Percentiles rank a stretch among this genome's conserved stretches.
phyloP scores from a whole-genome alignment of 805 yeast species.

The Yueomyces sinensis region DNA sequence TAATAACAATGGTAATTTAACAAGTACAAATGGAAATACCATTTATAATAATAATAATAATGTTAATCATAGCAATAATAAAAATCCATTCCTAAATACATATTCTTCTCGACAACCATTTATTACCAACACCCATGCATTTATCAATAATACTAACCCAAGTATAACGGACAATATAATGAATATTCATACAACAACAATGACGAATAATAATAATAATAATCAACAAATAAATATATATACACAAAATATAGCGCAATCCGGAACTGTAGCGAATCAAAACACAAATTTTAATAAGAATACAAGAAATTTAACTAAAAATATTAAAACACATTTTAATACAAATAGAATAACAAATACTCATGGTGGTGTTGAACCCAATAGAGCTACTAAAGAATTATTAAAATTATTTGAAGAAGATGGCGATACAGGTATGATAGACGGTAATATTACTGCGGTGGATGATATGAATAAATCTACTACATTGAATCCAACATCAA shows the following conservation, averaged over 20 bases:
- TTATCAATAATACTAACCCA: not conserved
- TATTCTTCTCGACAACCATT: not conserved
- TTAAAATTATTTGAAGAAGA: constrained; percentile 54
- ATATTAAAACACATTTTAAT: not conserved
- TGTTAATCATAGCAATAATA: not conserved
- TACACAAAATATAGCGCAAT: constrained; percentile 11
- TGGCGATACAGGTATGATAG: constrained; percentile 11
- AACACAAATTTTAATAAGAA: constrained; percentile 20
- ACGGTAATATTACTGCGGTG: not conserved
- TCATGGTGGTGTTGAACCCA: constrained; percentile 4
- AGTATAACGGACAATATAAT: not conserved
- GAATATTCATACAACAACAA: not conserved
- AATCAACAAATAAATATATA: not conserved
- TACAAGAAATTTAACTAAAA: not conserved
- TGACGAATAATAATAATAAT: not conserved
- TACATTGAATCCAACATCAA: constrained; percentile 5
- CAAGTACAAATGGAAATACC: constrained; percentile 3
- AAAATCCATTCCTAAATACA: not conserved
- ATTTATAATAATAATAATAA: not conserved
- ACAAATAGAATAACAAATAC: not conserved
- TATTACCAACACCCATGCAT: constrained; percentile 4
- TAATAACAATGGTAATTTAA: too few species aligned
- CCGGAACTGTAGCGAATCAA: constrained; percentile 11
- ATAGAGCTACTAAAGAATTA: constrained; percentile 55
- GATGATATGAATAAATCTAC: constrained; percentile 11